phyloP scores from a whole-genome alignment of 768 basidiomycete species.

The Pleurotus ostreatus region DNA sequence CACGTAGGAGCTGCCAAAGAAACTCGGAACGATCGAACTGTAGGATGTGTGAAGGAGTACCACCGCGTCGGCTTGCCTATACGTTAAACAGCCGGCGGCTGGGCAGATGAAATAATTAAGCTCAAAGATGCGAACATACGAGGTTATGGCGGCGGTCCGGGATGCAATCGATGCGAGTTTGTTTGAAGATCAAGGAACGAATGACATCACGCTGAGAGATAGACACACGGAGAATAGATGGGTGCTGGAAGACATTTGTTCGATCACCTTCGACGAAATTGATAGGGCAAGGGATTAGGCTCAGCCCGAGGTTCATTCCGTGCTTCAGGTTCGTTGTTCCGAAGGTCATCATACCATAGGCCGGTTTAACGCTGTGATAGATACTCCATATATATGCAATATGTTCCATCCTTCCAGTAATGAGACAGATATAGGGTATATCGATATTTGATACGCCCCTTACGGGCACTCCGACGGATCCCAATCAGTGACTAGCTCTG shows the following conservation, averaged over 20 bases:
- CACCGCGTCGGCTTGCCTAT: background rate
- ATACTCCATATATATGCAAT: background rate
- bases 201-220: background rate
- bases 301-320: constrained; percentile 4
- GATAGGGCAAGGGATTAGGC: background rate
- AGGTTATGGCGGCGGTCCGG: background rate
- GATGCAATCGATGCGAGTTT: background rate
- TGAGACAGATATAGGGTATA: constrained; percentile 1
- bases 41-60: background rate
- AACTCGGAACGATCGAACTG: background rate
- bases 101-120: background rate
- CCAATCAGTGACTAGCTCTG: constrained; percentile 7
- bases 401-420: background rate
- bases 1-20: too few species aligned
- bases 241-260: background rate
- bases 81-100: background rate
- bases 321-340: constrained; percentile 1
- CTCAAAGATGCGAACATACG: background rate
- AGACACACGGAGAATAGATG: background rate
- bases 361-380: background rate
- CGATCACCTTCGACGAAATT: background rate
- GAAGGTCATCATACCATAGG: background rate
- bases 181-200: background rate
- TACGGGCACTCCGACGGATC: constrained; percentile 6
- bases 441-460: background rate